These are phyloP conservation scores for Inonotus hispidus DNA, from an alignment of 1,284 basidiomycete genomes.

Conservation along the genomic window DNA sequence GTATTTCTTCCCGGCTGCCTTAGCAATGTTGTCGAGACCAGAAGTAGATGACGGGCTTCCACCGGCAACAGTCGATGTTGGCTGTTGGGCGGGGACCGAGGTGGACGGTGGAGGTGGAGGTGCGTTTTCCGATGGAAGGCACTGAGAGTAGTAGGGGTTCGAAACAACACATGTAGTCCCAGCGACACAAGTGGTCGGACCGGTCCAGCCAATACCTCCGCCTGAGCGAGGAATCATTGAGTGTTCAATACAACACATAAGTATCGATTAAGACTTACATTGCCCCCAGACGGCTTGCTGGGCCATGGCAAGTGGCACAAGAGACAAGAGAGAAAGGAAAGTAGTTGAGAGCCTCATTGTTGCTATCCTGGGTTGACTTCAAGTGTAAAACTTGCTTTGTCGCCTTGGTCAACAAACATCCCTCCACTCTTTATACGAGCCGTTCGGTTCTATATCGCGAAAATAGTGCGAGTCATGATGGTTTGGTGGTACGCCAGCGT, in stretches of 20 bases:
- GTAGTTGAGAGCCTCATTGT: conserved; percentile 28
- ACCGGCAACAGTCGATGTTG: conserved; percentile 10
- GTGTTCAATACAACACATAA: background rate
- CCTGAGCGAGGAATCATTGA: conserved; percentile 20
- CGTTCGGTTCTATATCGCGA: background rate
- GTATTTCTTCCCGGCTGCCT: conserved; percentile 25
- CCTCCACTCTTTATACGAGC: background rate
- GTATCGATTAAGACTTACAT: conserved; percentile 24
- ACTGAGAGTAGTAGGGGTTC: conserved; percentile 32
- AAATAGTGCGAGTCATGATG: background rate
- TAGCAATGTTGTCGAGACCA: conserved; percentile 20
- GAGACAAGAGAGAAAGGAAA: conserved; percentile 26
- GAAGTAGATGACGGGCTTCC: conserved; percentile 6
- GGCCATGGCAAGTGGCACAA: conserved; percentile 28
- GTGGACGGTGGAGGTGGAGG: background rate
- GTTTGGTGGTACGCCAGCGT: background rate
- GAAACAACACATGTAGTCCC: conserved; percentile 26
- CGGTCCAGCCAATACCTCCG: conserved; percentile 34
- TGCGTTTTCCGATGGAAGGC: conserved; percentile 23
- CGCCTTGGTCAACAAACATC: background rate
- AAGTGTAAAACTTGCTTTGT: background rate
- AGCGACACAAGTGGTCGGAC: conserved; percentile 31
- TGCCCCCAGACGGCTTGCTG: conserved; percentile 32
- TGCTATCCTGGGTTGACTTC: background rate
- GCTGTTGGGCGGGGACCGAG: background rate